Evolutionary conservation across 495 filamentous ascomycete species (phyloP), one percentile per base, ranked within the genome.

Genomic region (Usnea hakonensis): DNA sequence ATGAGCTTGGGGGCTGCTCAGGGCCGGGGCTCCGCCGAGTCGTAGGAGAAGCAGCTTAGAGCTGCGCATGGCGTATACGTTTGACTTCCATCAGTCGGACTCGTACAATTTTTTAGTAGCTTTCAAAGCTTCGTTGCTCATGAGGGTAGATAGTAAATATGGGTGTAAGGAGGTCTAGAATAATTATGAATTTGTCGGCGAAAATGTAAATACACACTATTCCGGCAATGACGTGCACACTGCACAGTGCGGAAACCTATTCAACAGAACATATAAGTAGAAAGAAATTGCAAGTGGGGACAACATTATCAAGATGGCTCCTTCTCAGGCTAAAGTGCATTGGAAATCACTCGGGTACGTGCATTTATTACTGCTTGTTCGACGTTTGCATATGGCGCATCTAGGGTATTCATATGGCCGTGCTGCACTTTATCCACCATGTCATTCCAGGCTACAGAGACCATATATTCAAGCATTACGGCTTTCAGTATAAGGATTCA

Each of bases 11-110:
- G 46, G n/a, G 46, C 11, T 59, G 53, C 53, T 63, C 36, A 21
- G 53, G 40, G 61, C 56, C 58, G 56, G 62, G 23, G 61, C 28
- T 46, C 52, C 55, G 58, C 67, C 61, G n/a, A 66, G 17, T 61
- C 55, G 64, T 58, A 62, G 67, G 44, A 64, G 38, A 36, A 69
- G 62, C 67, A 67, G 67, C 62, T 62, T 62, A 56, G 67, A 67
- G 67, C 67, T 69, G 67, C 67, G 61, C 67, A 69, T 69, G 13
- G 28, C 65, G 57, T 43, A 54, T 28, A 40, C 33, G 21, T 26
- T 19, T 32, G 36, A 30, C 41, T 57, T 54, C 55, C 44, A 58
- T 60, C 38, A 55, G 41, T 37, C 48, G 21, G 40, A 33, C 9
- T 21, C 5, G 5, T 23, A 10, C 13, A 37, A 30, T n/a, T 41